These are phyloP conservation scores for Daldinia eschscholtzii DNA, from an alignment of 2,329 filamentous ascomycete genomes.

Conservation along the genomic window DNA sequence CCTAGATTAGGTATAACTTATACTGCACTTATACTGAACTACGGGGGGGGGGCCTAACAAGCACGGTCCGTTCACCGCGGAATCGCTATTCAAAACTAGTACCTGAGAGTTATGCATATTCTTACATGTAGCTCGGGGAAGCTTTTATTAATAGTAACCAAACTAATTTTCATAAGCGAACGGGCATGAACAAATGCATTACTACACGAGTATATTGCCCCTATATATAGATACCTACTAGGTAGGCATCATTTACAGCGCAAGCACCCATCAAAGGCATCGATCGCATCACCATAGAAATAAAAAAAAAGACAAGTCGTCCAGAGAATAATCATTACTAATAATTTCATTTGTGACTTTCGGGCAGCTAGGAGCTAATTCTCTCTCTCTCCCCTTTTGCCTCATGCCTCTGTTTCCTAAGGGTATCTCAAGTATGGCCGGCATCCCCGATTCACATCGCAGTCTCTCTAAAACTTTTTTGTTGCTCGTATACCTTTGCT, in stretches of 20 bases:
- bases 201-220: background rate
- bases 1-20: constrained; percentile 26
- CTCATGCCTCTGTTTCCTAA: constrained; percentile 37
- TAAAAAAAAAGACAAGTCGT: background rate
- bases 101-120: no score
- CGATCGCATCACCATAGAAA: constrained; percentile 5
- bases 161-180: background rate
- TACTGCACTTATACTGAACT: background rate
- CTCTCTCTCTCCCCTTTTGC: constrained; percentile 10
- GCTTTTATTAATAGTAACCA: background rate
- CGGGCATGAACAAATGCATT: background rate
- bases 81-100: constrained; percentile 25
- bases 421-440: constrained; percentile 44
- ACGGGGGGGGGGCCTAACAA: constrained; percentile 25
- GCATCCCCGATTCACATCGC: constrained; percentile 36
- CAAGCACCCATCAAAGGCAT: constrained; percentile 1
- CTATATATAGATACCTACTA: background rate
- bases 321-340: constrained; percentile 29
- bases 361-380: constrained; percentile 13
- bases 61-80: constrained; percentile 38
- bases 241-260: constrained; percentile 7
- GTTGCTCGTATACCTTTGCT: constrained; percentile 30
- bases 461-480: constrained; percentile 36
- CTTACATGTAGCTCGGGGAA: background rate
- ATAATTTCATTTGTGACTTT: constrained; percentile 33